Base-by-base conservation (phyloP, 352 stramenopile genomes). In the Phytophthora niederhauseri region DNA sequence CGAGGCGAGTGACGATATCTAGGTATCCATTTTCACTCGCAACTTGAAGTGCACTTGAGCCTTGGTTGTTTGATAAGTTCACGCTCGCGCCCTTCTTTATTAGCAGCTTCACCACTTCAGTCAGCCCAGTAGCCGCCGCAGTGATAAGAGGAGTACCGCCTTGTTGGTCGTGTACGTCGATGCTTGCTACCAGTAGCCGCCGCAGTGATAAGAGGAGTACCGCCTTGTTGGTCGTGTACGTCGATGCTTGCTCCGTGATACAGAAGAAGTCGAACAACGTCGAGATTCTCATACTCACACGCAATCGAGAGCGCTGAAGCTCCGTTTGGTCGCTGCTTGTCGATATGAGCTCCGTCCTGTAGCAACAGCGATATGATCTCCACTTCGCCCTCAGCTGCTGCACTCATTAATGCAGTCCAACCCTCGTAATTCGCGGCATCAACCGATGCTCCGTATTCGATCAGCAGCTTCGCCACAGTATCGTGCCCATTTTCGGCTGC, bases 11-110 rank as follows among this genome's bases (percentile, higher is more conserved):
- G n/a, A 64, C 53, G 46, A 61, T 19, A 19, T 56, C 53, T 3
- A 68, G 24, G 38, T 64, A 49, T 6, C 53, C 66, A 11, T 61
- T 61, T 4, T 57, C 30, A 51, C 30, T 54, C 19, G 65, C 59
- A 3, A 55, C 11, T 9, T 38, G 6, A 34, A 72, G 41, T 41
- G 58, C 58, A 41, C 58, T 64, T n/a, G 36, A 22, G 20, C 46
- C 26, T 24, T 19, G 2, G 0, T 63, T 59, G 36, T 67, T 72
- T 15, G 26, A 20, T 6, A 31, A 52, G 43, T 57, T 49, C 54
- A 65, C 17, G n/a, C 41, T 43, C 22, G 59, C 52, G 3, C 59
- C 53, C 2, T 53, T 56, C 8, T 60, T 30, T 4, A 69, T 24
- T 5, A 72, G 20, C 3, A 57, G 14, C 1, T 7, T 34, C 15